A percentile compares a stretch with the other conserved stretches of the same genome.
phyloP scores from a whole-genome alignment of 177 flowering plant species.

The Vitis hybrid region DNA sequence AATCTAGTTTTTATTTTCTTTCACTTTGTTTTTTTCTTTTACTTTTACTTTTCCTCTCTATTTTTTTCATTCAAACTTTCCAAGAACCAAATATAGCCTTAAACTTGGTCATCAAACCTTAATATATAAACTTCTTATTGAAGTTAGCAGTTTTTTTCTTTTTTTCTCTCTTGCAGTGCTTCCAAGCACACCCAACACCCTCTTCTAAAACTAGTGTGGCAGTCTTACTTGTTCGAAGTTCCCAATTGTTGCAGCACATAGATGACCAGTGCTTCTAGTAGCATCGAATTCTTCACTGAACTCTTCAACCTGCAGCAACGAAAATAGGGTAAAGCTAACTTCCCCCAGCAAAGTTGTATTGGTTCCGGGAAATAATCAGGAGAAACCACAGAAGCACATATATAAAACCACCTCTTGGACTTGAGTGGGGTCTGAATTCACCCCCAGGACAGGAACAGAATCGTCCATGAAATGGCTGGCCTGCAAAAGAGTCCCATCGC shows the following conservation, averaged over 20 bases:
- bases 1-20: too few relatives aligned
- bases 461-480: conserved; percentile 90
- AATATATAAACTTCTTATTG: neutral
- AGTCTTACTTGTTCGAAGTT: conserved; percentile 78
- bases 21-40: too few relatives aligned
- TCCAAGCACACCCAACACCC: neutral
- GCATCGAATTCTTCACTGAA: conserved; percentile 75
- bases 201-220: neutral
- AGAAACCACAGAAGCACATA: neutral
- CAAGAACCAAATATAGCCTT: too few relatives aligned
- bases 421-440: conserved; percentile 92
- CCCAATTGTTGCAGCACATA: conserved; percentile 77
- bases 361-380: neutral
- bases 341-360: neutral
- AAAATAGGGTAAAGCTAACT: conserved; percentile 2
- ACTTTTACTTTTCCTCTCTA: too few relatives aligned
- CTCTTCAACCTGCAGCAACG: conserved; percentile 53
- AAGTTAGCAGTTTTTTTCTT: neutral
- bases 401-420: conserved; percentile 57
- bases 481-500: conserved; percentile 92
- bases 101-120: neutral
- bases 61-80: too few relatives aligned
- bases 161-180: neutral
- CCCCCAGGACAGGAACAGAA: conserved; percentile 81
- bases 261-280: conserved; percentile 85